Percentiles rank a stretch among this genome's conserved stretches.
phyloP scores from a whole-genome alignment of 2,329 filamentous ascomycete species.

The Monilinia laxa region DNA sequence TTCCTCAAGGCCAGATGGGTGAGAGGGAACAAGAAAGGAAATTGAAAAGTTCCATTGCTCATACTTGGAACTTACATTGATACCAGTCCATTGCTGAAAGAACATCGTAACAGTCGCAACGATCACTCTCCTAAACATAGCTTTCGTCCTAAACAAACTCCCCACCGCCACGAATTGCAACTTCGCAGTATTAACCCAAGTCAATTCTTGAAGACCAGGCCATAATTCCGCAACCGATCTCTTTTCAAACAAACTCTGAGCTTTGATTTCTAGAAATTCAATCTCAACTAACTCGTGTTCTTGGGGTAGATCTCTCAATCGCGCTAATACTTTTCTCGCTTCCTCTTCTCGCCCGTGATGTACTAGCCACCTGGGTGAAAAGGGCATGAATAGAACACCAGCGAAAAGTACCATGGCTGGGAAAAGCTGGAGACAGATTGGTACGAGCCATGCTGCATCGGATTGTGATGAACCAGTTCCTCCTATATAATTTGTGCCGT shows the following conservation, averaged over 20 bases:
- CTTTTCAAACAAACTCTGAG: constrained; percentile 76
- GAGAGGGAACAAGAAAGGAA: neutral
- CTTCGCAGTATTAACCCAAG: constrained; percentile 62
- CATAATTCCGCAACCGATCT: constrained; percentile 65
- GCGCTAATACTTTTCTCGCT: constrained; percentile 61
- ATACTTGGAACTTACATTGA: constrained; percentile 42
- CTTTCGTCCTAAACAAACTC: constrained; percentile 61
- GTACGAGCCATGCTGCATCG: constrained; percentile 71
- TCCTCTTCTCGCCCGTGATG: constrained; percentile 69
- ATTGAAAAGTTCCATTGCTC: no score
- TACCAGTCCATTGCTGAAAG: constrained; percentile 53
- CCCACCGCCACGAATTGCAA: constrained; percentile 67
- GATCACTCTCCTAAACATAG: constrained; percentile 66
- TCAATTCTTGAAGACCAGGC: constrained; percentile 61
- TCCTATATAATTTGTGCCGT: constrained; percentile 66
- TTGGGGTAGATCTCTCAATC: constrained; percentile 58
- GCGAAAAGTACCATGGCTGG: constrained; percentile 65
- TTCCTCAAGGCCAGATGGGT: no score
- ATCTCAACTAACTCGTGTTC: constrained; percentile 69
- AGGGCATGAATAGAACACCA: constrained; percentile 79
- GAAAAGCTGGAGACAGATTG: constrained; percentile 67
- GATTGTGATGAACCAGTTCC: constrained; percentile 58
- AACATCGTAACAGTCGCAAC: constrained; percentile 64
- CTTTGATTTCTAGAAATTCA: constrained; percentile 82
- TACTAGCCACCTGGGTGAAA: constrained; percentile 72